A percentile compares a stretch with the other conserved stretches of the same genome.
Conservation (phyloP, 148 eudicot species). For the Vaccinium corymbosum region DNA sequence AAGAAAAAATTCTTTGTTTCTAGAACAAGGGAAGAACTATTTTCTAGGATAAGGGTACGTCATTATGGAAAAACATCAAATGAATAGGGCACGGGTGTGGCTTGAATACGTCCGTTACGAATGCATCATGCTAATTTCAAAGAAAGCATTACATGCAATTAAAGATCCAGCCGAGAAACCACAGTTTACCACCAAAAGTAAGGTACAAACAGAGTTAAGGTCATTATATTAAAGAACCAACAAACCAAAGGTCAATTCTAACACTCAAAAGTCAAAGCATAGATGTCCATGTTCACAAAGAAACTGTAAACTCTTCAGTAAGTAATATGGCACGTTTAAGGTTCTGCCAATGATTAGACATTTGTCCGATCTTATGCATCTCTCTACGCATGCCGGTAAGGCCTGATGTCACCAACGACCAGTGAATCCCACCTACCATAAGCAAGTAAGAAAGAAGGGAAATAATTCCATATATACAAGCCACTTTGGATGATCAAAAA, state of each 20-base stretch:
- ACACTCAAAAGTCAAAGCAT: too few relatives aligned
- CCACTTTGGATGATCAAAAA: not conserved
- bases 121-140: not conserved
- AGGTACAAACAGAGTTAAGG: not conserved
- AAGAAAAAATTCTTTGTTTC: not conserved
- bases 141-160: not conserved
- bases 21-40: not conserved
- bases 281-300: too few relatives aligned
- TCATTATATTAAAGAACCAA: not conserved
- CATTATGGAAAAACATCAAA: not conserved
- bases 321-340: not conserved
- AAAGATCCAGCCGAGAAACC: not conserved
- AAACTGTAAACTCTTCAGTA: not conserved
- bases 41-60: not conserved
- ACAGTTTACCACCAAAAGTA: not conserved
- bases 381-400: not conserved
- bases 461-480: not conserved
- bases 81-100: not conserved
- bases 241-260: not conserved
- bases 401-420: not conserved
- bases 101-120: not conserved
- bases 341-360: not conserved
- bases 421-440: not conserved
- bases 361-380: not conserved
- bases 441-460: not conserved